phyloP scores from a whole-genome alignment of 768 basidiomycete species.

The Leccinum pellstonianum region DNA sequence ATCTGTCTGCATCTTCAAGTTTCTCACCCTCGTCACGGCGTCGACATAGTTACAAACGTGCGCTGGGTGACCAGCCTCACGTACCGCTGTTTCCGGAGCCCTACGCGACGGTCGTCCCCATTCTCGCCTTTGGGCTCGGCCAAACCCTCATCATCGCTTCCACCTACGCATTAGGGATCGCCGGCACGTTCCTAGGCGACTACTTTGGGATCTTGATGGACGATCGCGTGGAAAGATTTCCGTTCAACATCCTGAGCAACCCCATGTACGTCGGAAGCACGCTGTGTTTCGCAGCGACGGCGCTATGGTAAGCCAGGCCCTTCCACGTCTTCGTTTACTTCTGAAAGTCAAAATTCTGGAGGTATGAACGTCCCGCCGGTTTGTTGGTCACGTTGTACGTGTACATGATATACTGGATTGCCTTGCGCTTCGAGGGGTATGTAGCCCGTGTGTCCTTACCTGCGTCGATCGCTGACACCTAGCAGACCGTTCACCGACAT shows the following conservation, averaged over 20 bases:
- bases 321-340: neutral
- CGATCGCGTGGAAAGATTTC: slow-evolving; percentile 90
- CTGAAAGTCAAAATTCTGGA: slow-evolving; percentile 27
- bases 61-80: slow-evolving; percentile 74
- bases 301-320: slow-evolving; percentile 68
- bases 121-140: slow-evolving; percentile 63
- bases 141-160: slow-evolving; percentile 86
- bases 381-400: slow-evolving; percentile 78
- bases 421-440: slow-evolving; percentile 88
- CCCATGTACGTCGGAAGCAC: slow-evolving; percentile 99
- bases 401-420: slow-evolving; percentile 79
- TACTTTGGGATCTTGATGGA: slow-evolving; percentile 90
- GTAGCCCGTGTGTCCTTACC: slow-evolving; percentile 27
- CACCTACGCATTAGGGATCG: slow-evolving; percentile 88
- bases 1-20: neutral
- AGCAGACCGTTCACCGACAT: slow-evolving; percentile 74
- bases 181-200: slow-evolving; percentile 87
- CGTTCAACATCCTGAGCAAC: slow-evolving; percentile 88
- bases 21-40: neutral
- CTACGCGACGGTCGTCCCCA: slow-evolving; percentile 57
- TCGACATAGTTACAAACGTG: slow-evolving; percentile 63
- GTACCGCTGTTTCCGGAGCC: slow-evolving; percentile 64
- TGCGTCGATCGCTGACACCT: neutral
- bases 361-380: slow-evolving; percentile 86
- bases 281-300: slow-evolving; percentile 81